Percentiles rank a stretch among this genome's conserved stretches.
Conservation (phyloP, 1,284 basidiomycete genomes). For the Pterula multifida region DNA sequence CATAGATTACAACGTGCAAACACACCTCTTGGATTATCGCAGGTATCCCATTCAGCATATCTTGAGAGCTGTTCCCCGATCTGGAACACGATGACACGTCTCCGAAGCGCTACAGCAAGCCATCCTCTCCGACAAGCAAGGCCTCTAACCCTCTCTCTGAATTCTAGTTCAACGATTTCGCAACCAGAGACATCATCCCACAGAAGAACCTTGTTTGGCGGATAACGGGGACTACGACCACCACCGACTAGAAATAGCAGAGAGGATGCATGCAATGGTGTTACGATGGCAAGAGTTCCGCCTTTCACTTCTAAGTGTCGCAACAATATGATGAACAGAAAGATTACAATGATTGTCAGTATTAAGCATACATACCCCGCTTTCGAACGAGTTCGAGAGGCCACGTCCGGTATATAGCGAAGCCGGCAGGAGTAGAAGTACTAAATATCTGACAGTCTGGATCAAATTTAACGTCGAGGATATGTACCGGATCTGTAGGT, state of each 20-base stretch:
- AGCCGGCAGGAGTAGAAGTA: constrained; percentile 72
- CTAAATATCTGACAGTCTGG: constrained; percentile 74
- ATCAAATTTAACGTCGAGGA: constrained; percentile 71
- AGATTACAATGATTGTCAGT: constrained; percentile 4
- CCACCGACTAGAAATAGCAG: constrained; percentile 86
- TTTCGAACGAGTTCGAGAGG: constrained; percentile 73
- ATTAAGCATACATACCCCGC: constrained; percentile 42
- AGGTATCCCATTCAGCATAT: constrained; percentile 80
- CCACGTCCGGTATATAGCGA: constrained; percentile 74
- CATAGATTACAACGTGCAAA: no score
- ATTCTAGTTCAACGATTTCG: constrained; percentile 85
- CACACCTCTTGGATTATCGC: constrained; percentile 78
- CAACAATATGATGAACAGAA: constrained; percentile 8
- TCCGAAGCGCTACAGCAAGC: constrained; percentile 73
- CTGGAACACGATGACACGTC: constrained; percentile 73
- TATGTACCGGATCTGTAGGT: constrained; percentile 63
- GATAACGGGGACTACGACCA: constrained; percentile 81
- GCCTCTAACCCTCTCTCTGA: constrained; percentile 78
- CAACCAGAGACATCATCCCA: constrained; percentile 73
- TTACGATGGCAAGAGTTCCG: constrained; percentile 67
- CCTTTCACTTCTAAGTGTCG: constrained; percentile 50
- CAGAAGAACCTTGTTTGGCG: constrained; percentile 88
- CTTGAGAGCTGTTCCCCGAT: constrained; percentile 49
- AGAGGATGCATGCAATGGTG: constrained; percentile 77
- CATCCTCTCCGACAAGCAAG: constrained; percentile 71